Conservation (phyloP, 2,329 filamentous ascomycete genomes). For the Dothiorella sarmentorum region DNA sequence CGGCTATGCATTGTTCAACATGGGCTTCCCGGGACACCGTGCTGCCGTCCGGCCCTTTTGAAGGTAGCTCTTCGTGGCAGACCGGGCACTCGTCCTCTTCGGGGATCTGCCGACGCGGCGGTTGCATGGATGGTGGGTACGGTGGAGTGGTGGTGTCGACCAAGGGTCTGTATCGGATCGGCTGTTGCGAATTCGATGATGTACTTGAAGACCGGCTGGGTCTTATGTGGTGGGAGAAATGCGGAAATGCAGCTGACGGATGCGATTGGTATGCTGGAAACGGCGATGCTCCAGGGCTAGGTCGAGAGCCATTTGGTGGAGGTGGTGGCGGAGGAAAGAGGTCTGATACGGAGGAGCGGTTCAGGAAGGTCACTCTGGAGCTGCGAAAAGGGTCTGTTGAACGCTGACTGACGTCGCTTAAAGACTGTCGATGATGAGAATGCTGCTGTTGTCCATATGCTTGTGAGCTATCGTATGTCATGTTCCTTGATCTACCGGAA, state of each 20-base stretch:
- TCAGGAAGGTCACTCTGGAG: not conserved
- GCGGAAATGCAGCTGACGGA: not conserved
- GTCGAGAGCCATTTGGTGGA: not conserved
- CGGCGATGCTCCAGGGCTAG: not conserved
- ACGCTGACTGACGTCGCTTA: conserved; percentile 7
- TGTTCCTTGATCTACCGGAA: conserved; percentile 7
- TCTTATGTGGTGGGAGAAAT: conserved; percentile 6
- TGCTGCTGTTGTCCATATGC: not conserved
- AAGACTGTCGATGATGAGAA: conserved; percentile 1
- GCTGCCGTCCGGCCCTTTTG: conserved; percentile 38
- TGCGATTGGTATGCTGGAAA: not conserved
- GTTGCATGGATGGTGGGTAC: conserved; percentile 21
- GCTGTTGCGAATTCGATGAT: conserved; percentile 18
- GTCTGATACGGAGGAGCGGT: not conserved
- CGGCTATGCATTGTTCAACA: conserved; percentile 41
- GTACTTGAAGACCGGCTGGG: not conserved
- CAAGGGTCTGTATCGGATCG: not conserved
- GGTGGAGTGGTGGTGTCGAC: conserved; percentile 9
- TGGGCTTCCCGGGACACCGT: conserved; percentile 43
- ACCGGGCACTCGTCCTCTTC: conserved; percentile 80
- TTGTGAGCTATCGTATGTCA: conserved; percentile 9
- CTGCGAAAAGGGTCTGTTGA: conserved; percentile 1
- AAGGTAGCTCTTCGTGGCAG: conserved; percentile 68
- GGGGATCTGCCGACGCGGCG: conserved; percentile 29
- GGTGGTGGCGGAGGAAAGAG: not conserved